Evolutionary conservation across 1,139 yeast species (phyloP).

Genomic region (Kodamaea sp.): DNA sequence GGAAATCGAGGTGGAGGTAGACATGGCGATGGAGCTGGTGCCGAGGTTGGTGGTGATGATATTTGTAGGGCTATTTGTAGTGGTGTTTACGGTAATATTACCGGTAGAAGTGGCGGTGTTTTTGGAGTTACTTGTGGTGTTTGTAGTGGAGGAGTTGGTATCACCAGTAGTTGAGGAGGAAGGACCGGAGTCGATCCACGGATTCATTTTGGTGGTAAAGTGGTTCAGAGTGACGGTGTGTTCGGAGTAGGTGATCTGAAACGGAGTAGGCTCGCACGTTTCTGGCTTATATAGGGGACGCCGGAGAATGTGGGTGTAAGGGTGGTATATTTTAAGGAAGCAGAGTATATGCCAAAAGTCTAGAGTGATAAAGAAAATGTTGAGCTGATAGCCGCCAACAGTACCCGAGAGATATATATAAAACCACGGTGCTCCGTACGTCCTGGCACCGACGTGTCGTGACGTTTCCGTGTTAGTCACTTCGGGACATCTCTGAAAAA

Average conservation of each 20-base stretch:
- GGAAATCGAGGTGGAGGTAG: not conserved
- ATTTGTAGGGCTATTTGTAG: too few species aligned
- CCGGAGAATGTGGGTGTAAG: too few species aligned
- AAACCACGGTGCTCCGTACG: not conserved
- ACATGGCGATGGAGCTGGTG: not conserved
- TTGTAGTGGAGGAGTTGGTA: too few species aligned
- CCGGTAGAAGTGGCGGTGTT: too few species aligned
- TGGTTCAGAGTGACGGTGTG: too few species aligned
- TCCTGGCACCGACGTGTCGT: not conserved
- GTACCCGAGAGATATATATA: conserved; percentile 2
- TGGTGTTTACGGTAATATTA: too few species aligned
- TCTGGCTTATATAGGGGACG: too few species aligned
- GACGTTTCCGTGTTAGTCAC: not conserved
- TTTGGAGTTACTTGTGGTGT: too few species aligned
- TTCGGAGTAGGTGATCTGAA: too few species aligned
- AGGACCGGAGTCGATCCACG: conserved; percentile 3
- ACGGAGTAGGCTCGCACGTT: too few species aligned
- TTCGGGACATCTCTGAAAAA: conserved; percentile 8
- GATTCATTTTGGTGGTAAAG: not conserved
- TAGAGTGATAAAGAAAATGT: not conserved
- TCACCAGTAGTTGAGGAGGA: too few species aligned
- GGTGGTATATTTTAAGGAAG: not conserved
- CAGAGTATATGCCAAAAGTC: not conserved
- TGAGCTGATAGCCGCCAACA: not conserved
- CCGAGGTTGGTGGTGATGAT: too few species aligned